Base-by-base conservation (phyloP, 2,329 filamentous ascomycete species). In the Ampelomyces quisqualis region DNA sequence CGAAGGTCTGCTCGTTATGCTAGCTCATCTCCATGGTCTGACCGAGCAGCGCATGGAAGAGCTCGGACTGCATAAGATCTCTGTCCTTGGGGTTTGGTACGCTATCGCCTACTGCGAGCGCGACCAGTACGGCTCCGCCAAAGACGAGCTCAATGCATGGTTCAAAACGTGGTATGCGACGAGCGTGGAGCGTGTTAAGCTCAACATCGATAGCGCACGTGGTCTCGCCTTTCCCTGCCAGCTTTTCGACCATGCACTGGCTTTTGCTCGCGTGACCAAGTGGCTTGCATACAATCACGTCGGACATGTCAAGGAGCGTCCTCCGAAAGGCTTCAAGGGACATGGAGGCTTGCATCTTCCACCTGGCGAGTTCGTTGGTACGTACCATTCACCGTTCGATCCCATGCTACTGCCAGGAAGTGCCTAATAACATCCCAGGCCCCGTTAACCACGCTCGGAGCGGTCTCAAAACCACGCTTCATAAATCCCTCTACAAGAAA, bases 281-380 rank as follows among this genome's bases (percentile, higher is more conserved):
- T 58, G 41, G n/a, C 48, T 68, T 1, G 65, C 53, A 2, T 68
- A 69, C 53, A 44, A 65, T 23, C 40, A 41, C 9, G n/a, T 34
- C 6, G 54, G 57, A 5, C 52, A 57, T 21, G 57, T 67, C 26
- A 49, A 40, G n/a, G 63, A 64, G 32, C 35, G 34, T 4, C 48
- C 44, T 3, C 64, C 60, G 3, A 39, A 47, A n/a, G 46, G 43
- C 3, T 50, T 55, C 43, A 60, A 45, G 32, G 40, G 40, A 14
- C 28, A 23, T 9, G 48, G 44, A 11, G 33, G 47, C 15, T 26
- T 43, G 3, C 50, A 52, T 21, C 32, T 60, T 6, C 31, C 33
- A 10, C 43, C 47, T 4, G 37, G 40, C 9, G 47, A 55, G 28
- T 55, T 58, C 29, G 40, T 53, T 8, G 51, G 56, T 58, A 33